Conservation (phyloP, 495 filamentous ascomycete genomes). For the Trichoderma parareesei region DNA sequence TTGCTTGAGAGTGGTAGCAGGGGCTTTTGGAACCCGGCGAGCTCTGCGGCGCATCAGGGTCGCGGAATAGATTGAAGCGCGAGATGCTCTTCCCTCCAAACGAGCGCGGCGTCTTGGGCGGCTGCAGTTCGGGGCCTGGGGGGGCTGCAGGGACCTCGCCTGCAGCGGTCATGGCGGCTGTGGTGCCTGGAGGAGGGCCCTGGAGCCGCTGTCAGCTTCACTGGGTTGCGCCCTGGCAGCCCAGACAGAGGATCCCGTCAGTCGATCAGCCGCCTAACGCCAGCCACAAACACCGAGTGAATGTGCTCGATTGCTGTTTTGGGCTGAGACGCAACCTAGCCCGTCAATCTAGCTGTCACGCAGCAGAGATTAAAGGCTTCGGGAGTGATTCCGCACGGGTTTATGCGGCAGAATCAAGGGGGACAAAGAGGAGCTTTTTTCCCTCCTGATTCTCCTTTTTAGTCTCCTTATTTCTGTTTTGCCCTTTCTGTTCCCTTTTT, state of each 20-base stretch:
- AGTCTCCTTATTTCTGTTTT: background rate
- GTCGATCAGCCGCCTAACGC: background rate
- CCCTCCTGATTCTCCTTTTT: background rate
- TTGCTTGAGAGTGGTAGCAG: background rate
- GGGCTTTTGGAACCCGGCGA: constrained; percentile 2
- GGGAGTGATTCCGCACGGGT: no score
- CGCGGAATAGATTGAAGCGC: constrained; percentile 8
- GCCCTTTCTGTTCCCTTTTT: background rate
- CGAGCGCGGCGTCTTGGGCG: constrained; percentile 2
- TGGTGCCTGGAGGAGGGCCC: background rate
- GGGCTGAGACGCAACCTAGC: background rate
- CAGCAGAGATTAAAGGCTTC: background rate
- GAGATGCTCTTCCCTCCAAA: constrained; percentile 11
- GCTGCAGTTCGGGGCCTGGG: background rate
- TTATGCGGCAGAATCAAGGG: background rate
- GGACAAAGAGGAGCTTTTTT: background rate
- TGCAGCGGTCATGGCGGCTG: background rate
- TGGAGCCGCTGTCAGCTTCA: background rate
- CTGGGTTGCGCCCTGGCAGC: background rate
- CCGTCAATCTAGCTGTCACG: background rate
- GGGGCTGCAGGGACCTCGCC: background rate
- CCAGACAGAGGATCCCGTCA: constrained; percentile 4
- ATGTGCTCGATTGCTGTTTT: background rate
- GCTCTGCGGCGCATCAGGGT: constrained; percentile 3
- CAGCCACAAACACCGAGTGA: background rate